Base-by-base conservation (phyloP, 2,329 filamentous ascomycete genomes). In the Periconia sp. region DNA sequence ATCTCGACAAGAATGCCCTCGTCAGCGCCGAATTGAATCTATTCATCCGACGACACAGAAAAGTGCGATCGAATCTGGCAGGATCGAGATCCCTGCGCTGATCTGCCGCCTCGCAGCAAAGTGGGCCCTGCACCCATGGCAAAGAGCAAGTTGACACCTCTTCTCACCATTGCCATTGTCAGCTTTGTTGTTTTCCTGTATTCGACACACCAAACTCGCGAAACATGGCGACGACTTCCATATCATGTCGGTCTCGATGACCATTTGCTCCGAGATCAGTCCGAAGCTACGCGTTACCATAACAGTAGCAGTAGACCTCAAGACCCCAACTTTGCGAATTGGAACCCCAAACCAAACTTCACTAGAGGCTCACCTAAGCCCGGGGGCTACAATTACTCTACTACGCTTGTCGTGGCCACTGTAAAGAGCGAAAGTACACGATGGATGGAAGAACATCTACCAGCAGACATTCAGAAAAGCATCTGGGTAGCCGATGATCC, bases 391-490 rank as follows among this genome's bases (percentile, higher is more conserved):
- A 77, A 77, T 41, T 85, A 84, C 61, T 81, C 81, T 2, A 81
- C 80, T 23, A 76, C 73, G 1, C 65, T 87, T 20, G 81, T 87
- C 6, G 75, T 86, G 47, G 77, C 83, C 1, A 77, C 78, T 45
- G 78, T 78, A 19, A 78, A 77, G 52, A 66, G 71, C 2, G 82
- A 86, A 63, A 76, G 84, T 53, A 76, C 78, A 2, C 66, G 63
- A 30, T 86, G 84, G 84, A 78, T 86, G n/a, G 72, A 78, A 33
- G 60, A 76, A 14, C 75, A 82, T 54, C 65, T 86, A 31, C 78
- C 77, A 14, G 35, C 23, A 1, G 76, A 80, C 31, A 74, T 84
- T 54, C 59, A 63, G 17, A 74, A 72, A 20, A 75, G 75, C 3
- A 68, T 80, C n/a, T 85, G 85, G 61, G 73, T 80, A n/a, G 80